Evolutionary conservation across 2,329 filamentous ascomycete genomes (phyloP), one percentile per base, ranked within the genome.

Genomic region (Cercospora zeina): DNA sequence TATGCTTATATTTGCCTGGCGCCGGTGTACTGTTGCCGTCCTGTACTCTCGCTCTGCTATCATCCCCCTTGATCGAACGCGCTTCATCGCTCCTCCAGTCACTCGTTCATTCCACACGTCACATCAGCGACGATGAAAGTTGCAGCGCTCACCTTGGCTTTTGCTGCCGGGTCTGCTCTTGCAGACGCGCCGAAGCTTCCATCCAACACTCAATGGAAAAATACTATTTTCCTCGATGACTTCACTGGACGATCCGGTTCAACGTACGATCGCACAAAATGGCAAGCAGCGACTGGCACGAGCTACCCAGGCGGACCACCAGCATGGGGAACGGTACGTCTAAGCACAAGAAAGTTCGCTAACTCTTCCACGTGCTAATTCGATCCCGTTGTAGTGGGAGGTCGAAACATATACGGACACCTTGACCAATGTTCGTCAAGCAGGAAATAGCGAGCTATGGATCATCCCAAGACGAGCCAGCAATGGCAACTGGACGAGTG

Each of bases 211-310:
- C 16, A 57, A 61, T 68, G 67, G 67, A 65, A 56, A 21, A 68
- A 63, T 54, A 68, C 67, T 14, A 62, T 65, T 6, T 64, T 68
- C 62, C 59, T 67, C 14, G 77, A 78, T 53, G 76, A 77, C 69
- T 78, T 78, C 42, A 69, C 69, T 61, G 72, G 73, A 36, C 47
- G 65, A 37, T 56, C 65, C 54, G 72, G 72, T 30, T 66, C 72
- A 8, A 72, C 75, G 4, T 77, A 78, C 2, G 75, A 76, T 37
- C 47, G 71, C 24, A 69, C 72, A 13, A 81, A 78, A 68, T 83
- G 81, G 80, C 72, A 74, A 31, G 64, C 77, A 55, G 75, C 79
- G 64, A 69, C 72, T n/a, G 81, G 81, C 54, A 82, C 78, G 0
- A 65, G 68, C 9, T 83, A 83, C 64, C 74, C 78, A 1, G 77